Conservation (phyloP, 2,329 filamentous ascomycete genomes). For the Rhexocercosporidium sp. region DNA sequence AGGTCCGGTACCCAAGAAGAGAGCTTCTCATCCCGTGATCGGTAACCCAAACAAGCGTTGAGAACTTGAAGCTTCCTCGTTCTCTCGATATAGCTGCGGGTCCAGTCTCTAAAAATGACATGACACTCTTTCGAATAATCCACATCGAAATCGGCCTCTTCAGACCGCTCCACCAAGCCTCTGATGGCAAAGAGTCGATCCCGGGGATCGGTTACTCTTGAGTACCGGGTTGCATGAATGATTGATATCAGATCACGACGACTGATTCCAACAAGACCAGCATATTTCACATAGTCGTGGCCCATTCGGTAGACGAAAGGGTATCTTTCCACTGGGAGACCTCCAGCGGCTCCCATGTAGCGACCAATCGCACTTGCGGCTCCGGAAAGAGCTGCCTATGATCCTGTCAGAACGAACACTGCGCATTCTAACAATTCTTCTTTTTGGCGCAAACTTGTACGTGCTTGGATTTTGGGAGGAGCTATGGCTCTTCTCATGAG, state of each 20-base stretch:
- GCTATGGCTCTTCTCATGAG: no score
- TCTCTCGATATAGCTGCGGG: neutral
- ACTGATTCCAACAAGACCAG: neutral
- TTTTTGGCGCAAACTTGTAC: neutral
- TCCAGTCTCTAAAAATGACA: neutral
- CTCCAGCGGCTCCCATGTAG: neutral
- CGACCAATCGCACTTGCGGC: neutral
- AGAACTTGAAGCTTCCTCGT: neutral
- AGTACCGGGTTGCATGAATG: neutral
- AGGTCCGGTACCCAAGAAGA: neutral
- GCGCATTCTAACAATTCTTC: neutral
- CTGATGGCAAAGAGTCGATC: neutral
- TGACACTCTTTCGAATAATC: neutral
- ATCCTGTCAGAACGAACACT: neutral
- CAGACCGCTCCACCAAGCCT: neutral
- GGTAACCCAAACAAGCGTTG: neutral
- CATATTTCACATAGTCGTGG: neutral
- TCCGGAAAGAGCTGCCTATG: neutral
- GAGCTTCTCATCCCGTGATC: neutral
- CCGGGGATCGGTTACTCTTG: neutral
- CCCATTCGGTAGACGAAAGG: neutral
- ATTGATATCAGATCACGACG: neutral
- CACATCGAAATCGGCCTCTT: neutral
- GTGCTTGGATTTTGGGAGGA: neutral
- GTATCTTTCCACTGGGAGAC: neutral